Conservation (phyloP, 2,329 filamentous ascomycete species). For the Cladosporium sp. region DNA sequence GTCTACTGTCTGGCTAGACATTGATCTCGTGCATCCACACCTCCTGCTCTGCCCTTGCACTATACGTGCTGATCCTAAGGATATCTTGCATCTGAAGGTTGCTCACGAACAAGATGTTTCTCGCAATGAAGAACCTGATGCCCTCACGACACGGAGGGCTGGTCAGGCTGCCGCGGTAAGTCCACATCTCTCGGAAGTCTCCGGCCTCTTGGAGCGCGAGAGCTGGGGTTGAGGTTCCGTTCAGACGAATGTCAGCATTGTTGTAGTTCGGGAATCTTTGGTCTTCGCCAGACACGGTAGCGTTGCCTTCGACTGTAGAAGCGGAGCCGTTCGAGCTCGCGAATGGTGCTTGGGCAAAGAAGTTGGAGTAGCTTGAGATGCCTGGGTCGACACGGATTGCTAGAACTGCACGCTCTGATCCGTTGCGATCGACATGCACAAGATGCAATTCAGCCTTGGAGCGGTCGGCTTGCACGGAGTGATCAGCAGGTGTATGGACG, state of each 20-base stretch:
- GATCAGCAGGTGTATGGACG: conserved; percentile 49
- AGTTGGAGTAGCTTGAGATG: conserved; percentile 32
- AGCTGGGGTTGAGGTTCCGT: conserved; percentile 21
- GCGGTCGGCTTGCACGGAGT: conserved; percentile 41
- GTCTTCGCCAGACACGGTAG: conserved; percentile 7
- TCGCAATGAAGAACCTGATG: conserved; percentile 43
- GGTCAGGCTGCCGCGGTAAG: conserved; percentile 46
- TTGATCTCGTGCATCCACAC: conserved; percentile 48
- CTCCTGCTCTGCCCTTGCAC: conserved; percentile 42
- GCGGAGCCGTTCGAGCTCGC: conserved; percentile 20
- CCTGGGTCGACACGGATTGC: conserved; percentile 46
- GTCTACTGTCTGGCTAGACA: conserved; percentile 20
- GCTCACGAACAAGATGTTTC: conserved; percentile 41
- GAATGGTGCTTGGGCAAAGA: conserved; percentile 37
- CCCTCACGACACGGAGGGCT: conserved; percentile 47
- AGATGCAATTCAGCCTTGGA: conserved; percentile 48
- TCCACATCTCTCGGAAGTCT: conserved; percentile 45
- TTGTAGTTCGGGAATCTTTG: conserved; percentile 17
- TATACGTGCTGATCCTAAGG: conserved; percentile 43
- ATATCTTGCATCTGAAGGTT: conserved; percentile 47
- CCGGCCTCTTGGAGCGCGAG: conserved; percentile 36
- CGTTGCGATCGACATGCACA: conserved; percentile 43
- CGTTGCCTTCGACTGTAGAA: conserved; percentile 34
- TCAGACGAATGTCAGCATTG: conserved; percentile 20
- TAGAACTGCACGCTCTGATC: conserved; percentile 43